Base-by-base conservation (phyloP, 306 rosid species). In the Nissolia schottii region DNA sequence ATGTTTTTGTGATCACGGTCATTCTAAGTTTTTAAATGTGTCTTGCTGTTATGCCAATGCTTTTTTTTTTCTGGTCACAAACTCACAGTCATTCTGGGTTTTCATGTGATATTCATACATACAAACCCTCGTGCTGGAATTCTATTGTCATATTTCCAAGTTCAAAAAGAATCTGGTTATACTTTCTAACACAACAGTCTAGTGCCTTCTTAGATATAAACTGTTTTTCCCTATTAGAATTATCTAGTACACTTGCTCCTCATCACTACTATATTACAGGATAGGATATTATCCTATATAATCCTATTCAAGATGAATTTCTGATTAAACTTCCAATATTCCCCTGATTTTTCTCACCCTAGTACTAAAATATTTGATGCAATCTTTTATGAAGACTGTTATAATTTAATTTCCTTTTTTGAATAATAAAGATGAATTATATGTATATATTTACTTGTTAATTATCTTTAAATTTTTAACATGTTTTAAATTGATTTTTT, bases 1-100 rank as follows among this genome's bases (percentile, higher is more conserved):
- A 72, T 10, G 86, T 87, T 76, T 90, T 88, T 76, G 88, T 88
- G 45, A 87, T 82, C 76, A 83, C 88, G 61, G 90, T 87, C 85
- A 78, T 78, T 50, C 82, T 41, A 67, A 87, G 90, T 72, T 88
- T 91, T 73, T 83, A n/a, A n/a, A n/a, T n/a, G n/a, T n/a, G n/a
- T n/a, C n/a, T n/a, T n/a, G n/a, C n/a, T n/a, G n/a, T n/a, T n/a
- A n/a, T n/a, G n/a, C n/a, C n/a, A n/a, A n/a, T n/a, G n/a, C n/a
- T n/a, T n/a, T n/a, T n/a, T n/a, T n/a, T n/a, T n/a, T n/a, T n/a
- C n/a, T n/a, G n/a, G n/a, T n/a, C n/a, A n/a, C n/a, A n/a, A n/a
- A n/a, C n/a, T n/a, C n/a, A n/a, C n/a, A n/a, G n/a, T n/a, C n/a
- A n/a, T n/a, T n/a, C n/a, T n/a, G n/a, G n/a, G n/a, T n/a, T n/a